Percentiles rank a stretch among this genome's conserved stretches.
Evolutionary conservation across 306 rosid species (phyloP).

Genomic region (Chamaecrista fasciculata): DNA sequence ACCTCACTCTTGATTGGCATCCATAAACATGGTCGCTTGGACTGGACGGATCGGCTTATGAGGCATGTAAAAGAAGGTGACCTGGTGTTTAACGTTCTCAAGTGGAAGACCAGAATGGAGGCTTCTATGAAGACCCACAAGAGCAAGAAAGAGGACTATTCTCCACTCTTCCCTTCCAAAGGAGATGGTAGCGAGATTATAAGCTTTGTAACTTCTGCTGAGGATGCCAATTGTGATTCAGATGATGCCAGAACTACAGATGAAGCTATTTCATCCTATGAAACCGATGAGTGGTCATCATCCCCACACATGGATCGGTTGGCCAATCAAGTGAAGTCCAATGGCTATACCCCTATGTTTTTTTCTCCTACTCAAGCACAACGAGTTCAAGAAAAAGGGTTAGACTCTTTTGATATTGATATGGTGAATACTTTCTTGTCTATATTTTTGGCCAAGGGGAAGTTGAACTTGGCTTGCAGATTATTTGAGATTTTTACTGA

Average conservation of each 20-base stretch:
- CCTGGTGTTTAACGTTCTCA: constrained; percentile 62
- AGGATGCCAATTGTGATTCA: constrained; percentile 14
- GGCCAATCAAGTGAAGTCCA: constrained; percentile 50
- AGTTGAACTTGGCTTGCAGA: constrained; percentile 79
- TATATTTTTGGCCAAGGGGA: constrained; percentile 85
- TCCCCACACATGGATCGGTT: constrained; percentile 79
- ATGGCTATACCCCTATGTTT: constrained; percentile 31
- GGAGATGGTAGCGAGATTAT: constrained; percentile 59
- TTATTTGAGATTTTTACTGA: constrained; percentile 84
- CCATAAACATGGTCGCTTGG: constrained; percentile 70
- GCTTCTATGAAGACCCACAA: constrained; percentile 58
- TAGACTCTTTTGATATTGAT: constrained; percentile 61
- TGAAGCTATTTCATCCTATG: constrained; percentile 16
- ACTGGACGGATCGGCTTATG: constrained; percentile 81
- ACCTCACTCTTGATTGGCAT: constrained; percentile 68
- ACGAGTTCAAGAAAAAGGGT: constrained; percentile 61
- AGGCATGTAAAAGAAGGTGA: constrained; percentile 76
- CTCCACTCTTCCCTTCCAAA: constrained; percentile 60
- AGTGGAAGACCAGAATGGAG: constrained; percentile 81
- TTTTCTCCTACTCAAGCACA: constrained; percentile 54
- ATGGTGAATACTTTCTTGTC: constrained; percentile 90
- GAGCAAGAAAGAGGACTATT: constrained; percentile 55
- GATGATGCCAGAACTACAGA: constrained; percentile 30
- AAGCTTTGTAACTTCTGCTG: constrained; percentile 42
- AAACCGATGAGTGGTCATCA: constrained; percentile 67